Percentiles rank a stretch among this genome's conserved stretches.
Evolutionary conservation across 106 monocot genomes (phyloP).

Genomic region (Narthecium ossifragum): DNA sequence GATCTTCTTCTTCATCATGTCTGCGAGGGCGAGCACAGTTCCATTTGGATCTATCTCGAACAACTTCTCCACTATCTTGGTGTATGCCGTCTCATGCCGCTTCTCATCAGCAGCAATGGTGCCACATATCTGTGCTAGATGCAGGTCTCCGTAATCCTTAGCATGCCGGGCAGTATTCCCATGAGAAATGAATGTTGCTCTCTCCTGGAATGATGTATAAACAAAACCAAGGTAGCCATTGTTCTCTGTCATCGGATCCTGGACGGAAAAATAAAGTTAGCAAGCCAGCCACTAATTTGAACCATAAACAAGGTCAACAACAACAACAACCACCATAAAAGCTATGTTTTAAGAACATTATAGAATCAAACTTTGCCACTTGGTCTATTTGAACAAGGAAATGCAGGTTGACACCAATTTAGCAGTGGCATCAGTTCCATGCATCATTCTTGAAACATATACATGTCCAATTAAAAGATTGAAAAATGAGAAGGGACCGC

Average conservation of each 20-base stretch:
- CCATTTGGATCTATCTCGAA: conserved; percentile 24
- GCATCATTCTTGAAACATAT: too few species aligned
- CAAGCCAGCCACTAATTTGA: too few species aligned
- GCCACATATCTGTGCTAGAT: conserved; percentile 17
- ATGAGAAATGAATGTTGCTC: conserved; percentile 26
- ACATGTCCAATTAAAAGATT: too few species aligned
- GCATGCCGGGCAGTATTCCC: conserved; percentile 24
- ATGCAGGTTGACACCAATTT: too few species aligned
- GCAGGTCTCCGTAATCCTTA: conserved; percentile 13
- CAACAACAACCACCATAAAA: too few species aligned
- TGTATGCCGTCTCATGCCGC: conserved; percentile 24
- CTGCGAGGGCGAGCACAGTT: conserved; percentile 18
- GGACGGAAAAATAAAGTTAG: neutral
- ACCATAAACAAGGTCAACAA: too few species aligned
- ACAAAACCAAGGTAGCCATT: conserved; percentile 21
- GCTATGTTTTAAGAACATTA: too few species aligned
- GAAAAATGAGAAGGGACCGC: too few species aligned
- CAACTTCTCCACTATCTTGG: conserved; percentile 21
- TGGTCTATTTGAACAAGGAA: too few species aligned
- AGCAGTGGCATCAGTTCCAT: too few species aligned
- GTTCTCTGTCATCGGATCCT: conserved; percentile 18
- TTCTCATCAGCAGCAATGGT: conserved; percentile 26
- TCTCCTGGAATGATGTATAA: conserved; percentile 23
- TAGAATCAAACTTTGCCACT: too few species aligned
- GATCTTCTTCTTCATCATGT: conserved; percentile 24